Conservation (phyloP, 1,284 basidiomycete species). For the Neotropicomus parvogracilis region DNA sequence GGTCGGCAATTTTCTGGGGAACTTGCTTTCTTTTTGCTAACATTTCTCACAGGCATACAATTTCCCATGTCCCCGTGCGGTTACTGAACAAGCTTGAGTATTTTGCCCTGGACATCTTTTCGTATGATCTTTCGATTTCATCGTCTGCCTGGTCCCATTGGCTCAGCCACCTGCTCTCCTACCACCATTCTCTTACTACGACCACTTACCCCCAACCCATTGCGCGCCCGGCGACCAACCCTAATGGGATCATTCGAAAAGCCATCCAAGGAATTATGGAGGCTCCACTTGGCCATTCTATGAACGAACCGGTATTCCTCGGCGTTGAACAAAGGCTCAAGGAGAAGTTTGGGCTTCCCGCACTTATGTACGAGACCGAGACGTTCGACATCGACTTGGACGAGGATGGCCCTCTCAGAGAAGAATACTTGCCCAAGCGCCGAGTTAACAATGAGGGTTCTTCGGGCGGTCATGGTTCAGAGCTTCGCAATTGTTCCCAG, state of each 20-base stretch:
- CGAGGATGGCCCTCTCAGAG: conserved; percentile 73
- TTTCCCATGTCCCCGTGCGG: conserved; percentile 68
- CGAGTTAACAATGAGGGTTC: conserved; percentile 36
- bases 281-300: conserved; percentile 36
- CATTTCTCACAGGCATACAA: conserved; percentile 58
- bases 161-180: conserved; percentile 58
- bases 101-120: conserved; percentile 64
- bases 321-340: conserved; percentile 59
- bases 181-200: conserved; percentile 60
- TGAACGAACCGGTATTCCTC: conserved; percentile 64
- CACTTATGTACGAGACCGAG: conserved; percentile 39
- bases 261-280: conserved; percentile 66
- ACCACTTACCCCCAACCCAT: conserved; percentile 69
- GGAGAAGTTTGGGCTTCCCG: conserved; percentile 46
- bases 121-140: conserved; percentile 65
- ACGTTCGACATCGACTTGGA: conserved; percentile 71
- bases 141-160: conserved; percentile 63
- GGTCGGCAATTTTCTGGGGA: conserved; percentile 46
- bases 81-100: conserved; percentile 68
- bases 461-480: conserved; percentile 2
- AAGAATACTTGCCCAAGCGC: conserved; percentile 73
- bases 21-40: conserved; percentile 1
- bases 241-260: conserved; percentile 61
- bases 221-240: conserved; percentile 67
- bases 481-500: conserved; percentile 1